Percentiles rank a stretch among this genome's conserved stretches.
Conservation (phyloP, 2,329 filamentous ascomycete species). For the Sarocladium kiliense region DNA sequence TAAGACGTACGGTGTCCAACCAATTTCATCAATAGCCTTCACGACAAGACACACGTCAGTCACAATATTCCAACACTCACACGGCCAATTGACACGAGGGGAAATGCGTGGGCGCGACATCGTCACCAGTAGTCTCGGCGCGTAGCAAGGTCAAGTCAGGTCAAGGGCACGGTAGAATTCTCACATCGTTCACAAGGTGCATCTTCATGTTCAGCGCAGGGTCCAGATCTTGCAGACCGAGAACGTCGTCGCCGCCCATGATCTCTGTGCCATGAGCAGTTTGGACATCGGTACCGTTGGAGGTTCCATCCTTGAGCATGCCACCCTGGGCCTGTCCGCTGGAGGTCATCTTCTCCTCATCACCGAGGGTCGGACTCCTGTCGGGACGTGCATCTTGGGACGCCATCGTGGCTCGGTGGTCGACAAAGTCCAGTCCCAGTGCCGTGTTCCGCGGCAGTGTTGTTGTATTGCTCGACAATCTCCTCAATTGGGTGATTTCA, state of each 20-base stretch:
- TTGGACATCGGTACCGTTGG: background rate
- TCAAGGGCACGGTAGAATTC: conserved; percentile 16
- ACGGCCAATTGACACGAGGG: background rate
- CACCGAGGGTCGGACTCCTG: background rate
- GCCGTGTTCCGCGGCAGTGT: too few species aligned
- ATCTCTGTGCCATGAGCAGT: conserved; percentile 17
- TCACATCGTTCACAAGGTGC: conserved; percentile 62
- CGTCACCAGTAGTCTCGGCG: too few species aligned
- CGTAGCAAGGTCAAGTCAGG: too few species aligned
- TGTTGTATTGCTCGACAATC: too few species aligned
- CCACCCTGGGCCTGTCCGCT: background rate
- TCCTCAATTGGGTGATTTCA: background rate
- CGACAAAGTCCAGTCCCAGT: too few species aligned
- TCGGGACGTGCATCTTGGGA: background rate
- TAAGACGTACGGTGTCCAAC: conserved; percentile 43
- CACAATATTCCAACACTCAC: background rate
- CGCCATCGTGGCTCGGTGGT: background rate
- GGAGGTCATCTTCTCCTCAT: background rate
- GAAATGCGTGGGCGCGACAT: too few species aligned
- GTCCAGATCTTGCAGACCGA: conserved; percentile 53
- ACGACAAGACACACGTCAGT: background rate
- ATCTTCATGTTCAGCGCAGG: conserved; percentile 61
- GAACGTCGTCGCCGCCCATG: conserved; percentile 39
- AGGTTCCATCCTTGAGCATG: background rate
- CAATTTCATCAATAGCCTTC: conserved; percentile 52